These are phyloP conservation scores for Paecilomyces sp. DNA, from an alignment of 2,329 filamentous ascomycete genomes.

Conservation along the genomic window DNA sequence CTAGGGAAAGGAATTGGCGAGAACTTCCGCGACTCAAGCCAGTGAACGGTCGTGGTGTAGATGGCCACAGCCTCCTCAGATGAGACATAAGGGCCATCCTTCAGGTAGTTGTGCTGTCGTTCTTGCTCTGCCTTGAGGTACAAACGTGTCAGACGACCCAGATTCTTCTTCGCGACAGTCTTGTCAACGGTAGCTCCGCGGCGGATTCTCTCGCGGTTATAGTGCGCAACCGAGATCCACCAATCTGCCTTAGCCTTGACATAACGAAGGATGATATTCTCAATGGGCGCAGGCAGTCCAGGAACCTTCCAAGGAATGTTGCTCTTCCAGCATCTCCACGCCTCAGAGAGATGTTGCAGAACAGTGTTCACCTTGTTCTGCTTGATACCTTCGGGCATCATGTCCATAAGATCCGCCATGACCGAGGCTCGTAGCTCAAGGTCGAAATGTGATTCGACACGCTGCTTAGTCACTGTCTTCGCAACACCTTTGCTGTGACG, in stretches of 20 bases:
- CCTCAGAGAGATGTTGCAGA: slow-evolving; percentile 91
- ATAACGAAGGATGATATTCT: slow-evolving; percentile 97
- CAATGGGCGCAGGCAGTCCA: slow-evolving; percentile 89
- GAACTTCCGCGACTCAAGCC: slow-evolving; percentile 96
- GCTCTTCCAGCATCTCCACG: slow-evolving; percentile 99
- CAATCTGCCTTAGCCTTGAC: slow-evolving; percentile 99
- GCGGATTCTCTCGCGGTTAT: slow-evolving; percentile 95
- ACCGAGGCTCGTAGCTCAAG: slow-evolving; percentile 94
- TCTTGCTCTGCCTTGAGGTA: slow-evolving; percentile 99
- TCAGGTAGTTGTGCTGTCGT: slow-evolving; percentile 98
- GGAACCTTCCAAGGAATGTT: slow-evolving; percentile 99
- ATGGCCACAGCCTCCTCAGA: slow-evolving; percentile 98
- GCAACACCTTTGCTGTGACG: slow-evolving; percentile 98
- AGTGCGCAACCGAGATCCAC: slow-evolving; percentile 99
- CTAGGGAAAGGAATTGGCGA: slow-evolving; percentile 98
- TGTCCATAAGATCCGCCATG: slow-evolving; percentile 98
- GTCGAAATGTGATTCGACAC: slow-evolving; percentile 97
- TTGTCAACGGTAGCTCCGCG: slow-evolving; percentile 97
- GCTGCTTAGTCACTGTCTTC: slow-evolving; percentile 98
- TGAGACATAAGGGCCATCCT: slow-evolving; percentile 96
- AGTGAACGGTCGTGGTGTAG: slow-evolving; percentile 97
- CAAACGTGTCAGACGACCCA: slow-evolving; percentile 85
- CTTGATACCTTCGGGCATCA: slow-evolving; percentile 99
- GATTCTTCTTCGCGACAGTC: slow-evolving; percentile 98
- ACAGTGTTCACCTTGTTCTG: slow-evolving; percentile 99